Conservation (phyloP, 495 filamentous ascomycete genomes). For the Neurospora sp. region DNA sequence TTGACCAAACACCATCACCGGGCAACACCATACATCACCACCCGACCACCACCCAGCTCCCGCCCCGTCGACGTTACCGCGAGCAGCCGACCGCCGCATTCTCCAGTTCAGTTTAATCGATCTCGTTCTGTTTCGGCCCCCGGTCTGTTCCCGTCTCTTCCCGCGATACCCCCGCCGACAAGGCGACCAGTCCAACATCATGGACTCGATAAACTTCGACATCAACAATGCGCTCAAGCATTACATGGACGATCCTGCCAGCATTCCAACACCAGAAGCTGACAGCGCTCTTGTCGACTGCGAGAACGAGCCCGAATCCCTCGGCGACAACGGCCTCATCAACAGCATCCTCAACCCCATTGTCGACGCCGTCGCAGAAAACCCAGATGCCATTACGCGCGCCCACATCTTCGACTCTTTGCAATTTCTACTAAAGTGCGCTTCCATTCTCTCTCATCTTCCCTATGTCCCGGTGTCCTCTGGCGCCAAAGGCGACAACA, state of each 20-base stretch:
- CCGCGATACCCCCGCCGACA: slow-evolving; percentile 16
- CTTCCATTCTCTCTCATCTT: slow-evolving; percentile 45
- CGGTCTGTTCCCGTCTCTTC: slow-evolving; percentile 2
- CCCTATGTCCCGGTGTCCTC: background rate
- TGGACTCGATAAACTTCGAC: slow-evolving; percentile 79
- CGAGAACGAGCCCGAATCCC: slow-evolving; percentile 80
- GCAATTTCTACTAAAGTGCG: slow-evolving; percentile 95
- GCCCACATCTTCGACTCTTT: slow-evolving; percentile 79
- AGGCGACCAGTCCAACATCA: slow-evolving; percentile 20
- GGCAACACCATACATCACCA: background rate
- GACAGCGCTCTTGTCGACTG: slow-evolving; percentile 77
- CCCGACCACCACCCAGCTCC: background rate
- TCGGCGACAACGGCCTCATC: slow-evolving; percentile 61
- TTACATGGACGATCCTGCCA: slow-evolving; percentile 84
- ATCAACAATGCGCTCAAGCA: slow-evolving; percentile 92
- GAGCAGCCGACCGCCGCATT: background rate
- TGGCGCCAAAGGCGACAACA: background rate
- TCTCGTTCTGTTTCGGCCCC: background rate
- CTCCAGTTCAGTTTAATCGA: background rate
- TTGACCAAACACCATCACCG: background rate
- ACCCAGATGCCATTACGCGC: slow-evolving; percentile 74
- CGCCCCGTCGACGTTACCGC: background rate
- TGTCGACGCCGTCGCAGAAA: slow-evolving; percentile 84
- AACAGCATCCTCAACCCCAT: slow-evolving; percentile 85
- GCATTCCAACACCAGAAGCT: slow-evolving; percentile 78